Base-by-base conservation (phyloP, 2,329 filamentous ascomycete genomes). In the Ophiostoma ips region DNA sequence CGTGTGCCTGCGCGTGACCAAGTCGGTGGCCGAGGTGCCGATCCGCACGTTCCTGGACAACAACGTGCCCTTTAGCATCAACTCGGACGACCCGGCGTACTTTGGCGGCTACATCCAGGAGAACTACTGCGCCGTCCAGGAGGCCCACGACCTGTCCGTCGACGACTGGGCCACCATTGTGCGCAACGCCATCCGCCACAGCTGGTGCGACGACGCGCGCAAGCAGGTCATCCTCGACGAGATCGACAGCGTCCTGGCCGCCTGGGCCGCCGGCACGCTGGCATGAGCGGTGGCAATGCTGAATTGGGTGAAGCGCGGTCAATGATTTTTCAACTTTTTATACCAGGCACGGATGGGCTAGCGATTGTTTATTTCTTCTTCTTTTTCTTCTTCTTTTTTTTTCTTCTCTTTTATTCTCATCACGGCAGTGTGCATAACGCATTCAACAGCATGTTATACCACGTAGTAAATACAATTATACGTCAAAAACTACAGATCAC, bases 81-180 rank as follows among this genome's bases (percentile, higher is more conserved):
- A 87, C 63, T 83, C 78, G 56, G 83, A 87, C 59, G 81, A 86
- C 60, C 82, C 82, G 52, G 81, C 80, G 11, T 86, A 86, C 60
- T 88, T 89, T 66, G 82, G 83, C 3, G 81, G 77, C 0, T 87
- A 87, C 62, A 76, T 88, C 49, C 66, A 84, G 48, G 81, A 84
- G 58, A 87, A 87, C 57, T 88, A 83, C 64, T 82, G 77, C 58
- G 81, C 80, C 1, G 81, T 89, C 30, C 83, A 89, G 62, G 79
- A 86, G 38, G 77, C 80, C 1, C 87, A 87, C 62, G 61, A 66
- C 4, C 63, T 89, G 55, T 71, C 63, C 19, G 64, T 79, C 4
- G 63, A 66, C n/a, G 83, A 89, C 53, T 88, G 84, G 85, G 71
- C 67, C 55, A 64, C 60, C 6, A 81, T 89, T 58, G 77, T 75